These are phyloP conservation scores for Leucaena leucocephala DNA, from an alignment of 306 rosid species.

Conservation along the genomic window DNA sequence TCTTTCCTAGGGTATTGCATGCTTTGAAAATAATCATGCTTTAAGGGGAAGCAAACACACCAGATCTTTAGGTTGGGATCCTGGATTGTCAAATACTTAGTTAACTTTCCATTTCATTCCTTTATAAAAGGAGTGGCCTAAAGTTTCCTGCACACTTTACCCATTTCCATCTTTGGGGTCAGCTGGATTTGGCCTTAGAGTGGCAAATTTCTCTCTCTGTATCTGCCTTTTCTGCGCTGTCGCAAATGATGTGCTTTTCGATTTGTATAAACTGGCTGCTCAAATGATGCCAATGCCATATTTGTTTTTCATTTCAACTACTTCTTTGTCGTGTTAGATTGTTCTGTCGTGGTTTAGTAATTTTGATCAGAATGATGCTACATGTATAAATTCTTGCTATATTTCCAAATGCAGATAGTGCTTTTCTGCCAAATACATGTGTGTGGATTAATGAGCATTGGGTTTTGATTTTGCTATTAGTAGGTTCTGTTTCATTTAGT, in stretches of 20 bases:
- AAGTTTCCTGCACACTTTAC: not conserved
- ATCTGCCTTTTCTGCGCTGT: not conserved
- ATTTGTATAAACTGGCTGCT: too few species aligned
- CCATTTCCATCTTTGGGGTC: not conserved
- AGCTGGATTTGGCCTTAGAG: not conserved
- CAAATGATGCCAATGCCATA: too few species aligned
- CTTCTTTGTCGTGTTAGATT: not conserved
- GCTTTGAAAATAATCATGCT: not conserved
- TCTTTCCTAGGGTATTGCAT: not conserved
- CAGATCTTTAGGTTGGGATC: slow-evolving; percentile 4
- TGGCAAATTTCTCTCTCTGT: not conserved
- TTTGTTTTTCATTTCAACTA: not conserved
- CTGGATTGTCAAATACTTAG: not conserved
- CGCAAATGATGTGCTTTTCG: too few species aligned
- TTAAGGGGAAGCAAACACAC: not conserved
- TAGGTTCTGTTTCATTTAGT: not conserved
- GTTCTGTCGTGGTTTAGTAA: not conserved
- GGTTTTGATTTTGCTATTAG: not conserved
- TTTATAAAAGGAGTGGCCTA: not conserved
- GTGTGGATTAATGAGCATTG: not conserved
- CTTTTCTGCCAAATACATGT: not conserved
- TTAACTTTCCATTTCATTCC: not conserved
- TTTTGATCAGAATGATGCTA: not conserved
- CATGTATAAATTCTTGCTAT: not conserved
- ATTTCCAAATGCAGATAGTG: not conserved